Conservation (phyloP, 805 yeast species). For the Suhomyces tanzawaensis region DNA sequence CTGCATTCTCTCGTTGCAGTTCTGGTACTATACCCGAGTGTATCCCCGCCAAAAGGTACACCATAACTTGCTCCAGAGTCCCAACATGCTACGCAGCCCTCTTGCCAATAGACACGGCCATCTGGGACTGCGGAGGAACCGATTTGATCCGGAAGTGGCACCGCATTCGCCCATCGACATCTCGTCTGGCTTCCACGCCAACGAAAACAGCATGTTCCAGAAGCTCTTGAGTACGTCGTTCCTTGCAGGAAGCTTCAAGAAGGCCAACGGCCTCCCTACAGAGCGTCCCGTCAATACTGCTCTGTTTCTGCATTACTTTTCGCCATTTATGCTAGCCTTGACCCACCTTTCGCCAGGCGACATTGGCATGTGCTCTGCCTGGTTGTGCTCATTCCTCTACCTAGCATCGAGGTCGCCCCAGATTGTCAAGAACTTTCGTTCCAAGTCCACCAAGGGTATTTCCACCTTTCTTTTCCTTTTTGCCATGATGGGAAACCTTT, state of each 20-base stretch:
- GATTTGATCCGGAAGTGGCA: slow-evolving; percentile 16
- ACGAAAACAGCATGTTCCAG: slow-evolving; percentile 9
- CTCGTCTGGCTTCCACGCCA: slow-evolving; percentile 2
- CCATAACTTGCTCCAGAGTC: slow-evolving; percentile 38
- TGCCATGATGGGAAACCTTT: slow-evolving; percentile 35
- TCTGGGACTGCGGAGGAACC: slow-evolving; percentile 16
- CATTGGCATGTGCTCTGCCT: slow-evolving; percentile 31
- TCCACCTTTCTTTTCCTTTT: slow-evolving; percentile 33
- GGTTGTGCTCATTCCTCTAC: slow-evolving; percentile 33
- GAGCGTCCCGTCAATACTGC: neutral
- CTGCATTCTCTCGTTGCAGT: slow-evolving; percentile 64
- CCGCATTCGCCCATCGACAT: slow-evolving; percentile 10
- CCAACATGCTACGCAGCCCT: slow-evolving; percentile 30
- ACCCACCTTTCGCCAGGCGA: slow-evolving; percentile 4
- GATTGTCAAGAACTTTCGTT: slow-evolving; percentile 27
- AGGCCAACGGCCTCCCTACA: slow-evolving; percentile 11
- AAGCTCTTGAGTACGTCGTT: slow-evolving; percentile 15
- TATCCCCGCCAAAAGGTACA: slow-evolving; percentile 40
- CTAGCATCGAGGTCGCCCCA: slow-evolving; percentile 36
- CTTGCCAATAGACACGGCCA: slow-evolving; percentile 9
- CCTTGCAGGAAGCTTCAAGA: slow-evolving; percentile 12
- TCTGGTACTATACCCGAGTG: slow-evolving; percentile 59
- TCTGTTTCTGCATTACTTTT: neutral
- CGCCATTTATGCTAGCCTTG: neutral
- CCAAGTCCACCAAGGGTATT: slow-evolving; percentile 34